phyloP scores from a whole-genome alignment of 176 grass and related monocot genomes.

The Triticum dicoccoides region DNA sequence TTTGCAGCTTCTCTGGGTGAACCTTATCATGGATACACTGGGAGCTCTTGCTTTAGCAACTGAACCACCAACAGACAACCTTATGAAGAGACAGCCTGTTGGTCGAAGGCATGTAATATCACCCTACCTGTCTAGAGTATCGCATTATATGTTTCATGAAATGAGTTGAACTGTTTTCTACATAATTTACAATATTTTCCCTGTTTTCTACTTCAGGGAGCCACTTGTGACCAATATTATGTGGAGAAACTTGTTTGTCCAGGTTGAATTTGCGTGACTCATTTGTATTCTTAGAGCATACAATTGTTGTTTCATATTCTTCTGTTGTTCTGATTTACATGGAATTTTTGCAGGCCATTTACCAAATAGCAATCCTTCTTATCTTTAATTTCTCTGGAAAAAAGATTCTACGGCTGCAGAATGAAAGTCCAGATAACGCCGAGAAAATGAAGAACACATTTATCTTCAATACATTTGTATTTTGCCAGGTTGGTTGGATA shows the following conservation, averaged over 20 bases:
- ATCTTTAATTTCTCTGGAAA: constrained; percentile 70
- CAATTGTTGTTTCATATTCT: constrained; percentile 1
- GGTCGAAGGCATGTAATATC: constrained; percentile 79
- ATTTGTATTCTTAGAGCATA: neutral
- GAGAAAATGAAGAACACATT: constrained; percentile 87
- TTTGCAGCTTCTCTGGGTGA: constrained; percentile 94
- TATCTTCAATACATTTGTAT: constrained; percentile 92
- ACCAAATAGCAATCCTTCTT: constrained; percentile 83
- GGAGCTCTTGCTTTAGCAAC: constrained; percentile 97
- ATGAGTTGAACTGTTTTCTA: constrained; percentile 1
- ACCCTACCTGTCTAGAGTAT: constrained; percentile 2
- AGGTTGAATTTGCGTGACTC: constrained; percentile 45
- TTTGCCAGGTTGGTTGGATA: constrained; percentile 61
- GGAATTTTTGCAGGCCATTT: constrained; percentile 60
- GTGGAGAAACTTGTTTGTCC: constrained; percentile 95
- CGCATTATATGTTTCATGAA: constrained; percentile 13
- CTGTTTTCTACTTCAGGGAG: constrained; percentile 56
- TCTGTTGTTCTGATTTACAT: constrained; percentile 19
- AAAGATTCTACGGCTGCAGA: constrained; percentile 57
- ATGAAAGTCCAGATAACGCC: constrained; percentile 47
- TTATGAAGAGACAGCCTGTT: constrained; percentile 91
- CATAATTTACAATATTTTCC: constrained; percentile 6
- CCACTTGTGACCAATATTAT: constrained; percentile 94
- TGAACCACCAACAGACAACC: constrained; percentile 85
- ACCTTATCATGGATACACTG: constrained; percentile 99